Evolutionary conservation across 106 monocot species (phyloP).

Genomic region (Vanilla planifolia): DNA sequence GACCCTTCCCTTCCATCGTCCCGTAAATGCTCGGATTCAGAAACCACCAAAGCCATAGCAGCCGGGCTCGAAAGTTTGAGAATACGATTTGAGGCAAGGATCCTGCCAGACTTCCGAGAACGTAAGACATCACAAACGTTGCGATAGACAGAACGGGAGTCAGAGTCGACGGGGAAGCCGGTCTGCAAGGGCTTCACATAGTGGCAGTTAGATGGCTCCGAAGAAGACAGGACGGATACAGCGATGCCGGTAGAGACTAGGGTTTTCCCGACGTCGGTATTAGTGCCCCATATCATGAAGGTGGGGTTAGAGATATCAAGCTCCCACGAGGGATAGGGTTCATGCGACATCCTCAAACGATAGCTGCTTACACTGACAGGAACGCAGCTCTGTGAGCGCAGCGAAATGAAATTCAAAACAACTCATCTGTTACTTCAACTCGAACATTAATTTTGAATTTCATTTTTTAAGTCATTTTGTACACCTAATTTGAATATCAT

Average conservation of each 20-base stretch:
- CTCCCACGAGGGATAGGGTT: conserved; percentile 8
- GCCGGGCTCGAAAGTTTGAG: conserved; percentile 39
- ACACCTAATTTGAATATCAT: too few species aligned
- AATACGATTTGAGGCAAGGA: conserved; percentile 57
- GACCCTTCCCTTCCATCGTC: conserved; percentile 7
- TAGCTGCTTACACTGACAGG: too few species aligned
- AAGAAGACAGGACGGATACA: conserved; percentile 7
- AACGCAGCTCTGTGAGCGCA: too few species aligned
- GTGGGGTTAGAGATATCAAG: conserved; percentile 61
- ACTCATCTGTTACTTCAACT: too few species aligned
- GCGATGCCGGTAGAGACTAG: conserved; percentile 87
- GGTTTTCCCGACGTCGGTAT: conserved; percentile 96
- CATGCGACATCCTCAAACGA: too few species aligned
- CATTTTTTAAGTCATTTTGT: too few species aligned
- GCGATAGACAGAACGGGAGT: conserved; percentile 65
- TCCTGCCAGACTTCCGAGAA: not conserved
- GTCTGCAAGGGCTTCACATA: conserved; percentile 94
- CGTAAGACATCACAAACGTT: conserved; percentile 48
- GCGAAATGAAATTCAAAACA: too few species aligned
- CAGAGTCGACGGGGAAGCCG: conserved; percentile 85
- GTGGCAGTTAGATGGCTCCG: conserved; percentile 24
- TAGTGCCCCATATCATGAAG: conserved; percentile 79
- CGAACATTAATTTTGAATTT: too few species aligned
- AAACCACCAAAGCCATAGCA: conserved; percentile 12
- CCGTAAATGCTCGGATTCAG: conserved; percentile 2